Percentiles rank a stretch among this genome's conserved stretches.
Conservation (phyloP, 2,329 filamentous ascomycete genomes). For the Pezicula radicicola region DNA sequence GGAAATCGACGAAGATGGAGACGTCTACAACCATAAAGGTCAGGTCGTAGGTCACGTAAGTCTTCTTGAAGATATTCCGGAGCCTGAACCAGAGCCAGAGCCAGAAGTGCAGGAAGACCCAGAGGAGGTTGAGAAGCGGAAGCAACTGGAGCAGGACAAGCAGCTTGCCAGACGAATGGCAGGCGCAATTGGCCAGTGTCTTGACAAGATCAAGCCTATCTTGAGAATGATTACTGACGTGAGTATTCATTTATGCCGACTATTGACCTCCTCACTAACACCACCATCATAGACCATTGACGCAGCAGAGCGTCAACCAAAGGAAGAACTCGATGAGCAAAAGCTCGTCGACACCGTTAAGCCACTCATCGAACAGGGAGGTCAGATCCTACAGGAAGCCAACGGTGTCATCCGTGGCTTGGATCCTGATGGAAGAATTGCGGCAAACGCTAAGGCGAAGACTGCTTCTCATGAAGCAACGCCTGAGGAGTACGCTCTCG, state of each 20-base stretch:
- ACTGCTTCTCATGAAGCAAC: constrained; percentile 71
- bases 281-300: constrained; percentile 62
- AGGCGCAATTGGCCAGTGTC: constrained; percentile 68
- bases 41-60: constrained; percentile 65
- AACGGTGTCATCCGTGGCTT: constrained; percentile 85
- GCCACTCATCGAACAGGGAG: constrained; percentile 84
- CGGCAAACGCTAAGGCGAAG: constrained; percentile 80
- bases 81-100: constrained; percentile 37
- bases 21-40: constrained; percentile 68
- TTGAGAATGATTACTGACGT: constrained; percentile 83
- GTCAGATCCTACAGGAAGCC: constrained; percentile 77
- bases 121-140: constrained; percentile 53
- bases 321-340: constrained; percentile 88
- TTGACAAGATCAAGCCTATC: constrained; percentile 81
- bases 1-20: constrained; percentile 68
- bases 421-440: constrained; percentile 84
- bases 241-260: constrained; percentile 28
- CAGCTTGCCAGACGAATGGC: constrained; percentile 78
- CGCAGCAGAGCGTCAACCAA: constrained; percentile 72
- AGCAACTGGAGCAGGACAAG: constrained; percentile 61
- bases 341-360: constrained; percentile 81
- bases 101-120: constrained; percentile 41
- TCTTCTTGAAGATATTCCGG: constrained; percentile 58
- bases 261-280: constrained; percentile 24
- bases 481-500: constrained; percentile 80